Percentiles rank a stretch among this genome's conserved stretches.
These are phyloP conservation scores for Phanerodontia chrysosporium DNA, from an alignment of 768 basidiomycete species.

Conservation along the genomic window DNA sequence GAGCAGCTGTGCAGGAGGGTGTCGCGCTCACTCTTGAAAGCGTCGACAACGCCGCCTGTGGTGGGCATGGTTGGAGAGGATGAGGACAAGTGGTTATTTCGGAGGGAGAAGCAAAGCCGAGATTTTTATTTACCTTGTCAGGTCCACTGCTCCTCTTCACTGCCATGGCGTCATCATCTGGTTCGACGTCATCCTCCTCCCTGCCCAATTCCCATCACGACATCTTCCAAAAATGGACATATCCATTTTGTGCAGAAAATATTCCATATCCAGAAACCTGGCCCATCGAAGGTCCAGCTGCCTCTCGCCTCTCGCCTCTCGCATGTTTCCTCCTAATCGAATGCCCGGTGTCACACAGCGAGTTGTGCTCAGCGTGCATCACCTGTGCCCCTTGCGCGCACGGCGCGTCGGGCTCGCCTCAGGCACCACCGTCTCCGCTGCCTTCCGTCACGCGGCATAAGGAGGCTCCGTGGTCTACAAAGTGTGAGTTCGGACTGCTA, in stretches of 20 bases:
- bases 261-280: neutral
- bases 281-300: neutral
- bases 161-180: constrained; percentile 13
- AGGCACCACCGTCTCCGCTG: no score
- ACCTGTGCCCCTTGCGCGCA: no score
- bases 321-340: neutral
- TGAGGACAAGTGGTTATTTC: constrained; percentile 1
- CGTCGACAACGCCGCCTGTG: constrained; percentile 66
- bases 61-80: constrained; percentile 47
- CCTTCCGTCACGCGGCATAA: no score
- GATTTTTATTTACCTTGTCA: constrained; percentile 2
- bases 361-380: neutral
- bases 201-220: neutral
- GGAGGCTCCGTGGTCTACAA: no score
- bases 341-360: neutral
- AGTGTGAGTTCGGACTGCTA: no score
- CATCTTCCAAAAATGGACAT: neutral
- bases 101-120: constrained; percentile 7
- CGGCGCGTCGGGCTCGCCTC: no score
- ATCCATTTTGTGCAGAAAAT: neutral
- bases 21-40: constrained; percentile 72
- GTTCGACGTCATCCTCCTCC: constrained; percentile 10
- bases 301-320: neutral
- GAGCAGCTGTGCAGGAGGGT: constrained; percentile 4
- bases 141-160: constrained; percentile 11